Base-by-base conservation (phyloP, 2,329 filamentous ascomycete genomes). In the Epichloe sylvatica region DNA sequence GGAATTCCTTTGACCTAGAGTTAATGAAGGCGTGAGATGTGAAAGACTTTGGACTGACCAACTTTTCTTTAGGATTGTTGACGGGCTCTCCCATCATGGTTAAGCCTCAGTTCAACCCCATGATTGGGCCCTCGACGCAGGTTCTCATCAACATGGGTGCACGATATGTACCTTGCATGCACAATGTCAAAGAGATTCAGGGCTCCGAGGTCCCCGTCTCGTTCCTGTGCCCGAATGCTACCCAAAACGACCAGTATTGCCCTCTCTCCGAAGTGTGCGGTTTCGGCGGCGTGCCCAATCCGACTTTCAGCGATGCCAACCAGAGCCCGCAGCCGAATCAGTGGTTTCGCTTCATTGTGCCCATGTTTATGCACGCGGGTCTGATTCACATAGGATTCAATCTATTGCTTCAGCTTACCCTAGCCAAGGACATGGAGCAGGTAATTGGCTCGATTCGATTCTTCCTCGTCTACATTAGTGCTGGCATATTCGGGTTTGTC, bases 121-220 rank as follows among this genome's bases (percentile, higher is more conserved):
- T 98, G 88, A 95, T 98, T 61, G 92, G 92, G 0, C 92, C 92
- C 1, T 95, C 90, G 5, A 78, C 83, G 1, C 87, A 88, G 57
- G 80, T 97, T 23, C 79, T 94, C 59, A 95, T 97, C 71, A 94
- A 94, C 66, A 95, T 98, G 87, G 92, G 92, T 51, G 87, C 90
- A 39, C 83, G 92, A 53, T 98, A 86, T 63, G 80, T 85, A 3
- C 87, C 90, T 6, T 98, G 92, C 67, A 98, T 98, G 92, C 90
- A 91, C 70, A 88, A 86, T 57, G 76, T 86, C 55, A 64, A 77
- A 41, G 76, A 73, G 44, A 73, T 90, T 36, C 82, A 83, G 59
- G 72, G 78, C 51, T 69, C 68, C 6, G 59, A 61, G 4, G 57
- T 61, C 2, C 57, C 61, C 3, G 74, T 83, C 48, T 64, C 61